These are phyloP conservation scores for Musa schizocarpa DNA, from an alignment of 176 grass and related monocot genomes.

Conservation along the genomic window DNA sequence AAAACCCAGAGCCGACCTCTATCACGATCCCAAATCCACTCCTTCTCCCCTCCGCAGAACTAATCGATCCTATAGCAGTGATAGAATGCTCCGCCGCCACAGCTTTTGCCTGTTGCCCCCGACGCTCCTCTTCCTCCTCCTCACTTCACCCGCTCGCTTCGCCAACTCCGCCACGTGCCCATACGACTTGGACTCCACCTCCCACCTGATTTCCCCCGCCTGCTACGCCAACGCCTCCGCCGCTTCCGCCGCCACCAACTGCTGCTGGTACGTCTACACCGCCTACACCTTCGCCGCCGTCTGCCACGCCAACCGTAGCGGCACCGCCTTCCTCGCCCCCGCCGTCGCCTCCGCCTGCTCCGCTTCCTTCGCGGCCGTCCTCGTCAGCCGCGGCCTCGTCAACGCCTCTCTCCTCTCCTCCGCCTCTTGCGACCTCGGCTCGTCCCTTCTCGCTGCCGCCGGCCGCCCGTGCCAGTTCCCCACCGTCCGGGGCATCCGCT, in stretches of 20 bases:
- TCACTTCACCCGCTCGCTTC: not conserved
- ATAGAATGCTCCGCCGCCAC: not conserved
- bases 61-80: not conserved
- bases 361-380: conserved; percentile 20
- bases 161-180: conserved; percentile 23
- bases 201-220: conserved; percentile 33
- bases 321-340: conserved; percentile 33
- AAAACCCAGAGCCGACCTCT: too few species aligned
- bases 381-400: conserved; percentile 33
- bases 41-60: not conserved
- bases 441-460: not conserved
- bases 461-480: conserved; percentile 3
- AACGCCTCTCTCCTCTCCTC: conserved; percentile 26
- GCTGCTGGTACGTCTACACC: conserved; percentile 64
- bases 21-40: too few species aligned
- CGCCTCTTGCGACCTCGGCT: conserved; percentile 34
- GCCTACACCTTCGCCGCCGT: conserved; percentile 42
- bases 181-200: conserved; percentile 38
- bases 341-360: conserved; percentile 30
- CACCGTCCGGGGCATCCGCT: conserved; percentile 17
- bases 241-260: conserved; percentile 25
- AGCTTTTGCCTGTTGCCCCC: not conserved
- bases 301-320: conserved; percentile 35
- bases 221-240: conserved; percentile 52
- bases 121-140: not conserved